These are phyloP conservation scores for Geranium incanum DNA, from an alignment of 441 rosid species.

Conservation along the genomic window DNA sequence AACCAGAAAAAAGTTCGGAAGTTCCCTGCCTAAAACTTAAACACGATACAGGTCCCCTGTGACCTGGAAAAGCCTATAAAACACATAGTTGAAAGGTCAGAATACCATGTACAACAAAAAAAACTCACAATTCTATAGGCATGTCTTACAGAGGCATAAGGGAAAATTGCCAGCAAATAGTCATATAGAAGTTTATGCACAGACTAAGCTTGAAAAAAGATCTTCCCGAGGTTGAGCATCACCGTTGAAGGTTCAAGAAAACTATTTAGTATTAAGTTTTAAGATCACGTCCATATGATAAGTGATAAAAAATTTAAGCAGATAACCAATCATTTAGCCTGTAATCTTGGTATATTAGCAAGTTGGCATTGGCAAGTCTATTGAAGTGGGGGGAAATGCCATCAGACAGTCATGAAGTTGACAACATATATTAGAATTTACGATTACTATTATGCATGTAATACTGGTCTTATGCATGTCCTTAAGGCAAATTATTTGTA, in stretches of 20 bases:
- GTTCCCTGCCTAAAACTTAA: conserved; percentile 80
- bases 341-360: background rate
- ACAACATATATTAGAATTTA: background rate
- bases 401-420: background rate
- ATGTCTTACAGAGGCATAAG: background rate
- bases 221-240: background rate
- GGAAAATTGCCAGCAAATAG: background rate
- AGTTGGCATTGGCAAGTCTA: background rate
- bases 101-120: conserved; percentile 6
- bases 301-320: background rate
- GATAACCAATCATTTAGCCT: background rate
- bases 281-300: background rate
- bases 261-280: background rate
- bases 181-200: background rate
- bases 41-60: conserved; percentile 73
- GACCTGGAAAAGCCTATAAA: conserved; percentile 89
- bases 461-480: background rate
- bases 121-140: background rate
- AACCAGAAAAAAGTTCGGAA: conserved; percentile 89
- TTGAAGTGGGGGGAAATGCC: background rate
- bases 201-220: background rate
- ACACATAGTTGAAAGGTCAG: conserved; percentile 21
- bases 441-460: background rate
- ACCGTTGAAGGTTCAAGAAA: background rate
- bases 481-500: background rate